Evolutionary conservation across 2,329 filamentous ascomycete species (phyloP).

Genomic region (Clarireedia homoeocarpa): DNA sequence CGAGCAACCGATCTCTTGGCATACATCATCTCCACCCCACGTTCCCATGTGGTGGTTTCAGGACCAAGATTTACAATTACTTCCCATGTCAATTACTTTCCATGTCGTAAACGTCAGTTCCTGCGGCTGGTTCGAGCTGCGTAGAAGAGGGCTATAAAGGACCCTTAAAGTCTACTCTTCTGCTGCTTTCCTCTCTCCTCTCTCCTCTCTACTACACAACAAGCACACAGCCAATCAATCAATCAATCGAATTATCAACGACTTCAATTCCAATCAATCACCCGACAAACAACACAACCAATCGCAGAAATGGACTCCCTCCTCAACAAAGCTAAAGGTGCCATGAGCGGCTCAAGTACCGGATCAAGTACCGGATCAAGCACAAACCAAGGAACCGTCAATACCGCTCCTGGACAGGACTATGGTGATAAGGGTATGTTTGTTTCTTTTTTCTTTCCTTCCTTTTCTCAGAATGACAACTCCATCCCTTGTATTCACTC

Average conservation of each 20-base stretch:
- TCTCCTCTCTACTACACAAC: neutral
- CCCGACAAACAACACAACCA: neutral
- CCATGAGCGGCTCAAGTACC: neutral
- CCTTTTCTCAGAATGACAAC: neutral
- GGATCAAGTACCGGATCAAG: neutral
- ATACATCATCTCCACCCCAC: neutral
- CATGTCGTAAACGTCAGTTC: neutral
- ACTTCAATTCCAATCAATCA: neutral
- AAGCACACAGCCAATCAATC: neutral
- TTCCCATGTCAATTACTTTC: neutral
- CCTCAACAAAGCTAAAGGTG: neutral
- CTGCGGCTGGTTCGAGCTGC: neutral
- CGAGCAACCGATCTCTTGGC: neutral
- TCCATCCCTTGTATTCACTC: too few species aligned
- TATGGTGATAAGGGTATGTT: constrained; percentile 42
- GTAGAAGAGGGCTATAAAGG: neutral
- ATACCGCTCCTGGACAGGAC: constrained; percentile 30
- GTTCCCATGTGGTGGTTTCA: neutral
- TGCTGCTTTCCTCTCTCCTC: neutral
- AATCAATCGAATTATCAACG: neutral
- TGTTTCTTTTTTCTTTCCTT: neutral
- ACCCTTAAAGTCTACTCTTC: neutral
- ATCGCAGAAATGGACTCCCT: neutral
- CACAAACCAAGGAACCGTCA: neutral
- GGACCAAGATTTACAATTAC: neutral